These are phyloP conservation scores for Artemisia annua DNA, from an alignment of 129 eudicot species.

Conservation along the genomic window DNA sequence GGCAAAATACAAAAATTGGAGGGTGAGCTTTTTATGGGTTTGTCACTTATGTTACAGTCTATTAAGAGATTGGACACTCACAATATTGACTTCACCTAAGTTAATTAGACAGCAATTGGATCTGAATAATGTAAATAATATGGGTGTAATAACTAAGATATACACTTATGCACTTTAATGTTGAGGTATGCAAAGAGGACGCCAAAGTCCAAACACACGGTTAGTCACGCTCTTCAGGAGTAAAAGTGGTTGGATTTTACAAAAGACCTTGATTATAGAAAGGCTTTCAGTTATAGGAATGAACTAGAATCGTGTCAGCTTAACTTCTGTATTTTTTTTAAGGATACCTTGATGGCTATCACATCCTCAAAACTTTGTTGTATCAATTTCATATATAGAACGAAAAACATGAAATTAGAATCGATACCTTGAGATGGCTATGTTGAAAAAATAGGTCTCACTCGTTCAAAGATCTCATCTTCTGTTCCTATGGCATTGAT, in stretches of 20 bases:
- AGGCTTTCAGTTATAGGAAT: neutral
- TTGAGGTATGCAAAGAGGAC: neutral
- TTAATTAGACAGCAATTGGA: neutral
- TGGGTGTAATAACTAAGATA: neutral
- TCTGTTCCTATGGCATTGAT: slow-evolving; percentile 82
- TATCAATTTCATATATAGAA: neutral
- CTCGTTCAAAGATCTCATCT: slow-evolving; percentile 79
- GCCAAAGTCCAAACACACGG: neutral
- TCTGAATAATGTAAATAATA: neutral
- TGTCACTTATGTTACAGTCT: too few species aligned
- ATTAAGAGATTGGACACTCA: neutral
- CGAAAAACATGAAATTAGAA: neutral
- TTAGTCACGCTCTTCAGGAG: neutral
- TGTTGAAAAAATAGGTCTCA: slow-evolving; percentile 59
- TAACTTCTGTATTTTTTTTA: too few species aligned
- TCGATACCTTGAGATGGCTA: slow-evolving; percentile 48
- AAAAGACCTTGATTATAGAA: slow-evolving; percentile 1
- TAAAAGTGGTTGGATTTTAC: neutral
- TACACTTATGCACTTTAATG: neutral
- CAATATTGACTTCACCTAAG: neutral
- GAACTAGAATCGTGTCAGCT: neutral
- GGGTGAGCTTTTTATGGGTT: too few species aligned
- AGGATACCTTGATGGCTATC: too few species aligned
- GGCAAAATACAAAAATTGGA: too few species aligned
- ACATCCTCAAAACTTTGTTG: neutral